Percentiles rank a stretch among this genome's conserved stretches.
These are phyloP conservation scores for Sugiyamaella smithiae DNA, from an alignment of 805 yeast species.

Conservation along the genomic window DNA sequence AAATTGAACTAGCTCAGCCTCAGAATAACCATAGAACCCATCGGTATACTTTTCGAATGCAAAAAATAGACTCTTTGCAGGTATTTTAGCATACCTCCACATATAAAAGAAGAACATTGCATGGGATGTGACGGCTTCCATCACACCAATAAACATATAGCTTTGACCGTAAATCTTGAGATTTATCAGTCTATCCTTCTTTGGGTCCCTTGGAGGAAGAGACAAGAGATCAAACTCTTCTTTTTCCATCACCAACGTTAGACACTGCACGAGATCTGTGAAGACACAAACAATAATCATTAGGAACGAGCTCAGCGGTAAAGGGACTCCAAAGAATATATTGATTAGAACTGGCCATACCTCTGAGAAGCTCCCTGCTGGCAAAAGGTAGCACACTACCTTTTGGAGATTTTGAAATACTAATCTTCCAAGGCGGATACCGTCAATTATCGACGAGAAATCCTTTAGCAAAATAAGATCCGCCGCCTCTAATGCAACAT, in stretches of 20 bases:
- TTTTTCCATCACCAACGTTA: constrained; percentile 44
- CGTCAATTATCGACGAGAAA: constrained; percentile 79
- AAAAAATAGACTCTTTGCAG: constrained; percentile 37
- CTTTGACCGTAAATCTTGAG: constrained; percentile 41
- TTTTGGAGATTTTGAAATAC: constrained; percentile 50
- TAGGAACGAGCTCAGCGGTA: constrained; percentile 45
- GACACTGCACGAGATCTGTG: constrained; percentile 48
- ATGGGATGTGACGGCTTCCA: constrained; percentile 41
- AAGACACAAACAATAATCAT: constrained; percentile 52
- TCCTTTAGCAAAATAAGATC: constrained; percentile 20
- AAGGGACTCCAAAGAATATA: constrained; percentile 48
- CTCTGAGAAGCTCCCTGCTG: constrained; percentile 53
- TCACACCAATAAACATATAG: constrained; percentile 44
- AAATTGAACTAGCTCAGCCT: constrained; percentile 27
- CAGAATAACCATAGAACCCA: constrained; percentile 20
- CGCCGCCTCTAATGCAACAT: constrained; percentile 25
- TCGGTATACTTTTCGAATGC: constrained; percentile 36
- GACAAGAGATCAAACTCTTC: constrained; percentile 43
- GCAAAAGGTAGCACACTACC: constrained; percentile 44
- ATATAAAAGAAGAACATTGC: constrained; percentile 39
- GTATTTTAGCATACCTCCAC: constrained; percentile 37
- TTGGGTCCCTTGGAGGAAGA: constrained; percentile 43
- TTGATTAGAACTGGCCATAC: constrained; percentile 50
- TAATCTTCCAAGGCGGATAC: constrained; percentile 83
- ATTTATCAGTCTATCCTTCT: constrained; percentile 42